phyloP scores from a whole-genome alignment of 306 rosid species.

The Gynostemma pentaphyllum region DNA sequence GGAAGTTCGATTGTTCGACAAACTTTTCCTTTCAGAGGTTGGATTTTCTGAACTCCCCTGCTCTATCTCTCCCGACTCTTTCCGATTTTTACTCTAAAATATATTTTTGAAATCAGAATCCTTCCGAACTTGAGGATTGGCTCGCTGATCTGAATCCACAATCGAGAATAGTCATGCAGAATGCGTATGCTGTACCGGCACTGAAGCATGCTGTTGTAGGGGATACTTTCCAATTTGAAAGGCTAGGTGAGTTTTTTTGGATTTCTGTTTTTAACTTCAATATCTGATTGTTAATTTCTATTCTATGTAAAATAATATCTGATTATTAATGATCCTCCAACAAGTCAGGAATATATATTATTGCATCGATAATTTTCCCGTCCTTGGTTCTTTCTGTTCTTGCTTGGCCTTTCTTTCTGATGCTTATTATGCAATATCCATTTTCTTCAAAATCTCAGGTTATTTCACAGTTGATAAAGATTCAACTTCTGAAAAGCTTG shows the following conservation, averaged over 20 bases:
- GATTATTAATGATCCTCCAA: no score
- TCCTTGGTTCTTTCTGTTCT: not conserved
- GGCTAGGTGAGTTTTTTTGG: constrained; percentile 53
- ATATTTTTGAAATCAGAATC: constrained; percentile 49
- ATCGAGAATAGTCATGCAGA: constrained; percentile 47
- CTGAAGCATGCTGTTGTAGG: constrained; percentile 51
- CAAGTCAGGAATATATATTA: no score
- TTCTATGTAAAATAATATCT: no score
- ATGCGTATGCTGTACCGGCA: constrained; percentile 54
- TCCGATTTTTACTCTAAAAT: not conserved
- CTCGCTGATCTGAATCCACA: constrained; percentile 68
- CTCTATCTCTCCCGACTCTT: not conserved
- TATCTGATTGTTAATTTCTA: no score
- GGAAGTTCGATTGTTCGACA: constrained; percentile 83
- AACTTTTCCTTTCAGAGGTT: constrained; percentile 83
- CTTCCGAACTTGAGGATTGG: constrained; percentile 91
- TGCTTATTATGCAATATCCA: no score
- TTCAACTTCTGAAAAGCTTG: constrained; percentile 65
- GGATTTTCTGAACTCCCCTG: no score
- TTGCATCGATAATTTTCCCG: not conserved
- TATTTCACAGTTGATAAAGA: constrained; percentile 83
- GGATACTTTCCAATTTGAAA: constrained; percentile 80
- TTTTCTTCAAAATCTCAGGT: constrained; percentile 33
- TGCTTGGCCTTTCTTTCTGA: no score
- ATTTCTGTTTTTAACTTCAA: no score